Evolutionary conservation across 2,329 filamentous ascomycete genomes (phyloP).

Genomic region (Diplocarpon mali): DNA sequence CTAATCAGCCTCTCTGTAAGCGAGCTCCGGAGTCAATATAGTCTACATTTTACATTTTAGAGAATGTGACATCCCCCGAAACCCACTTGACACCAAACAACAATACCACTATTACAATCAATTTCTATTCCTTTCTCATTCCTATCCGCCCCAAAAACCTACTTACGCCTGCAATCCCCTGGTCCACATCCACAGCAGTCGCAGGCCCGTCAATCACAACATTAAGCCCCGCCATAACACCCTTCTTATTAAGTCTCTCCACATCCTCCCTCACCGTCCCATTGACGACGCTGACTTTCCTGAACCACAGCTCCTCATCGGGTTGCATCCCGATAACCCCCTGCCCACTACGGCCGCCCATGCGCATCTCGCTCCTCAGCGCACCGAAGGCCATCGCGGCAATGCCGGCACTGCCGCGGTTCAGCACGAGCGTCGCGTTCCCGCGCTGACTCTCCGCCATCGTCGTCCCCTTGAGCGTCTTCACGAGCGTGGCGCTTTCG

Average conservation of each 20-base stretch:
- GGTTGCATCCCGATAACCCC: conserved; percentile 7
- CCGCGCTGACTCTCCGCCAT: conserved; percentile 43
- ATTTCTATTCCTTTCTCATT: no score
- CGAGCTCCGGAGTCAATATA: no score
- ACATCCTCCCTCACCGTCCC: conserved; percentile 37
- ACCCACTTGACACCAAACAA: no score
- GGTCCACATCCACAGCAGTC: no score
- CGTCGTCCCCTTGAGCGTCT: conserved; percentile 27
- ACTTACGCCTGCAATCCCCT: no score
- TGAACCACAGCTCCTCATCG: conserved; percentile 39
- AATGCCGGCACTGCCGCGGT: conserved; percentile 36
- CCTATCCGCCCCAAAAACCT: no score
- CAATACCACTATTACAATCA: no score
- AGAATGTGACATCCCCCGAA: no score
- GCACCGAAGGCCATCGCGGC: no score
- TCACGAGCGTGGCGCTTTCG: conserved; percentile 10
- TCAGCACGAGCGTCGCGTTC: conserved; percentile 40
- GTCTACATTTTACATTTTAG: no score
- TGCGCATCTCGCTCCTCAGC: conserved; percentile 30
- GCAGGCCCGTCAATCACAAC: no score
- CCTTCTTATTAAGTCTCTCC: conserved; percentile 27
- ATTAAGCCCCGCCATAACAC: neutral
- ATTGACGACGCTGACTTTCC: conserved; percentile 43
- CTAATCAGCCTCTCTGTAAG: no score
- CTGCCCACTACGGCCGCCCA: conserved; percentile 33